A percentile compares a stretch with the other conserved stretches of the same genome.
These are phyloP conservation scores for Cutaneotrichosporon sp. DNA, from an alignment of 1,284 basidiomycete species.

Conservation along the genomic window DNA sequence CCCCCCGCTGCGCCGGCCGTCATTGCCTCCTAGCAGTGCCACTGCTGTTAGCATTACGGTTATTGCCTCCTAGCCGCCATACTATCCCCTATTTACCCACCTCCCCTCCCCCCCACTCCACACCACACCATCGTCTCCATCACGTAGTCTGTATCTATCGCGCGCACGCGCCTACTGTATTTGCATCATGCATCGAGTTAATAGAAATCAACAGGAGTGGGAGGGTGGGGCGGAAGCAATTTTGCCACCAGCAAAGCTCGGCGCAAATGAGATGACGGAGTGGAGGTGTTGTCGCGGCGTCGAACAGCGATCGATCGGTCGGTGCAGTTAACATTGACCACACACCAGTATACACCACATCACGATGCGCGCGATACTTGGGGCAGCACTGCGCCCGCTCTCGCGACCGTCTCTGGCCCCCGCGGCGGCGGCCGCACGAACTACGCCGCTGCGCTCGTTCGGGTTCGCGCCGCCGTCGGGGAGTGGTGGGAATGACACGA, in stretches of 20 bases:
- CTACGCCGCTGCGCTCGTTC: background rate
- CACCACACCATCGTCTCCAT: background rate
- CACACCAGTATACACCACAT: no score
- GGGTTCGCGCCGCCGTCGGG: background rate
- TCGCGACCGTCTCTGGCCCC: background rate
- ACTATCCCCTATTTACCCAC: background rate
- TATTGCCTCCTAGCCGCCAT: no score
- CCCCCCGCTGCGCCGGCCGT: background rate
- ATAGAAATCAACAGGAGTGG: background rate
- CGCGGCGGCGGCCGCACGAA: background rate
- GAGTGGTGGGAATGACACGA: no score
- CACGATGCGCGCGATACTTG: background rate
- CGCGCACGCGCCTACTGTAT: background rate
- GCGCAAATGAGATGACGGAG: background rate
- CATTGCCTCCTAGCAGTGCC: background rate
- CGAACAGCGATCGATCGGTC: no score
- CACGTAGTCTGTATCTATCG: background rate
- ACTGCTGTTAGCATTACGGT: background rate
- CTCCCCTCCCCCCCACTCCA: background rate
- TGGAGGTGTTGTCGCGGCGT: background rate
- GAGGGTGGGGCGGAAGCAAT: background rate
- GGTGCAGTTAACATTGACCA: no score
- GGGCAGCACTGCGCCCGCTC: background rate
- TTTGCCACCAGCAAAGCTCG: background rate
- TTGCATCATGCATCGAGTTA: background rate